phyloP scores from a whole-genome alignment of 805 yeast species.

The Babjeviella inositovora region DNA sequence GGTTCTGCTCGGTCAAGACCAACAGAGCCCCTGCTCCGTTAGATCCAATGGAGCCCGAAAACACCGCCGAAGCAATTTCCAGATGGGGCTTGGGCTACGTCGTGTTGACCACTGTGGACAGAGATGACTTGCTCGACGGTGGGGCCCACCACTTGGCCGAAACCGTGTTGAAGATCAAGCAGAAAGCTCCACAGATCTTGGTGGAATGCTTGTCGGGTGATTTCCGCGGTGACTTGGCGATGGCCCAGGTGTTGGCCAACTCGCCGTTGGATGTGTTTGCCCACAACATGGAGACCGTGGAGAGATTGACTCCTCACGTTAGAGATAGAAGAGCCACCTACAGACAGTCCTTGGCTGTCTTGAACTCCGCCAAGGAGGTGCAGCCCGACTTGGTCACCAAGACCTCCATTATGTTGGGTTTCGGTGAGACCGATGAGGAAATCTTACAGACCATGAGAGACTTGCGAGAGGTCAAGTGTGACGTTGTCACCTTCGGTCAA shows the following conservation, averaged over 20 bases:
- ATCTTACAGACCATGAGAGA: slow-evolving; percentile 59
- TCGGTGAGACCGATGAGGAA: slow-evolving; percentile 93
- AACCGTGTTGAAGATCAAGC: slow-evolving; percentile 73
- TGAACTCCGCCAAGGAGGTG: slow-evolving; percentile 65
- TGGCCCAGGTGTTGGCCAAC: slow-evolving; percentile 64
- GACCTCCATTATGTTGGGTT: slow-evolving; percentile 90
- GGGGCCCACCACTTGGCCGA: slow-evolving; percentile 85
- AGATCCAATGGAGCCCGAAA: slow-evolving; percentile 94
- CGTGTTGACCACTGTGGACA: slow-evolving; percentile 91
- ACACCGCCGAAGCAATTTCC: slow-evolving; percentile 92
- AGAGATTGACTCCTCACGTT: slow-evolving; percentile 83
- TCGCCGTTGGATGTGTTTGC: slow-evolving; percentile 95
- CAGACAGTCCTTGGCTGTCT: slow-evolving; percentile 69
- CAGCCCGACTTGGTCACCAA: slow-evolving; percentile 72
- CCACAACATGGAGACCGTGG: slow-evolving; percentile 93
- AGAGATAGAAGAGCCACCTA: slow-evolving; percentile 96
- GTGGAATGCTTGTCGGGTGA: slow-evolving; percentile 95
- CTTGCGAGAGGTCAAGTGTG: slow-evolving; percentile 64
- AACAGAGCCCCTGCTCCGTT: slow-evolving; percentile 74
- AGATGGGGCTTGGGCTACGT: slow-evolving; percentile 99
- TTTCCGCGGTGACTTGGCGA: slow-evolving; percentile 76
- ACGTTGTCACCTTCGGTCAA: slow-evolving; percentile 96
- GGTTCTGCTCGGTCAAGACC: slow-evolving; percentile 95
- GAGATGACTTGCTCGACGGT: slow-evolving; percentile 89
- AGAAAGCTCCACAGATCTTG: slow-evolving; percentile 76